A percentile compares a stretch with the other conserved stretches of the same genome.
phyloP scores from a whole-genome alignment of 495 filamentous ascomycete genomes.

The Penicilliopsis zonata region DNA sequence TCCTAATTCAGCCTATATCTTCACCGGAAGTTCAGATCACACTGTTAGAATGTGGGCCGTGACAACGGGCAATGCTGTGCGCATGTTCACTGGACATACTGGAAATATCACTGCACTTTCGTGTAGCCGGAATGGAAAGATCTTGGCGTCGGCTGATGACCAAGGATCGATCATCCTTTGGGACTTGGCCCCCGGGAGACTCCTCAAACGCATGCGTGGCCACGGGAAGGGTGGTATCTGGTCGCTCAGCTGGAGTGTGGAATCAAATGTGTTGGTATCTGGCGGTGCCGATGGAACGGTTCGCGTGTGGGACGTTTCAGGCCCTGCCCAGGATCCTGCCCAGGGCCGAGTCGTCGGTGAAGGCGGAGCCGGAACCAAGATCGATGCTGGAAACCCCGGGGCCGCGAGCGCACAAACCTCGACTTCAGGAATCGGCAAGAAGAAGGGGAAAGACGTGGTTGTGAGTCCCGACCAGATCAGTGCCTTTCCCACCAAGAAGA shows the following conservation, averaged over 20 bases:
- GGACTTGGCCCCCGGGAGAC: constrained; percentile 73
- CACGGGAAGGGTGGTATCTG: constrained; percentile 91
- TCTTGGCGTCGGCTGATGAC: constrained; percentile 77
- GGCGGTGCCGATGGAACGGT: constrained; percentile 89
- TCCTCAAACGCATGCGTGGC: constrained; percentile 84
- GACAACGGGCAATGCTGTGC: constrained; percentile 68
- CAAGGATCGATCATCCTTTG: constrained; percentile 81
- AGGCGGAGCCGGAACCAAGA: constrained; percentile 37
- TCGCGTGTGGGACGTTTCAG: constrained; percentile 80
- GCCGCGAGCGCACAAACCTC: constrained; percentile 21
- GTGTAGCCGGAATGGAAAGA: constrained; percentile 76
- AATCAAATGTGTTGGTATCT: constrained; percentile 77
- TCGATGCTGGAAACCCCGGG: constrained; percentile 31
- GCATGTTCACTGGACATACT: constrained; percentile 84
- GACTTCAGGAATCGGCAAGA: constrained; percentile 46
- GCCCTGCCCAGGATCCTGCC: constrained; percentile 41
- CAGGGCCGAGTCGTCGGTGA: constrained; percentile 50
- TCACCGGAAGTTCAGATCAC: constrained; percentile 81
- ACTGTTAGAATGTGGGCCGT: constrained; percentile 97
- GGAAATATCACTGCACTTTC: constrained; percentile 72
- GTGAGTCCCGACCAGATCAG: constrained; percentile 88
- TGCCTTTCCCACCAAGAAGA: constrained; percentile 91
- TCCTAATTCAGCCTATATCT: constrained; percentile 82
- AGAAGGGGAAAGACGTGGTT: constrained; percentile 80
- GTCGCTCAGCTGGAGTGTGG: constrained; percentile 81